Evolutionary conservation across 179 eudicot species (phyloP).

Genomic region (Heliamphora pulchella): DNA sequence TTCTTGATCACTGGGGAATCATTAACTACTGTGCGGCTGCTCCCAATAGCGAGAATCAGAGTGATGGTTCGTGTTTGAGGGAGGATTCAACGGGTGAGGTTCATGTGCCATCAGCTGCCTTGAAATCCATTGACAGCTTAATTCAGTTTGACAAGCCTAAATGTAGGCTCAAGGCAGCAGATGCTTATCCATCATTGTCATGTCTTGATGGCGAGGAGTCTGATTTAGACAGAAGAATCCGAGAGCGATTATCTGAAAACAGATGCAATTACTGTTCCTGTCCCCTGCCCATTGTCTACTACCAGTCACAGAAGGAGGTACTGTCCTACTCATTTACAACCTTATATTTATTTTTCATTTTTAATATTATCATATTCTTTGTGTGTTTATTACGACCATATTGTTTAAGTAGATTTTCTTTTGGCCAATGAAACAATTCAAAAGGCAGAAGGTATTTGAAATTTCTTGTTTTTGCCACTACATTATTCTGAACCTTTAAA

Average conservation of each 20-base stretch:
- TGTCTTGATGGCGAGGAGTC: slow-evolving; percentile 33
- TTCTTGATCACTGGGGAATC: slow-evolving; percentile 93
- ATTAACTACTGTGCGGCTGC: slow-evolving; percentile 63
- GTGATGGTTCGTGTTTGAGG: slow-evolving; percentile 42
- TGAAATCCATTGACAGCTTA: slow-evolving; percentile 86
- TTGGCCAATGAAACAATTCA: neutral
- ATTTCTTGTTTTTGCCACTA: neutral
- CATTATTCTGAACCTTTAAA: neutral
- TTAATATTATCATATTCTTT: neutral
- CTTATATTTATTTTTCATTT: neutral
- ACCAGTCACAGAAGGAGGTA: slow-evolving; percentile 90
- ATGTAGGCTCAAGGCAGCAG: slow-evolving; percentile 54
- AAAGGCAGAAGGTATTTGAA: neutral
- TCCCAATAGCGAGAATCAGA: slow-evolving; percentile 35
- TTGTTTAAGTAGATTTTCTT: neutral
- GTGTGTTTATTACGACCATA: neutral
- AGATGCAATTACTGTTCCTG: slow-evolving; percentile 62
- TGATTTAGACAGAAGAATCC: slow-evolving; percentile 63
- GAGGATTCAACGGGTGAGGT: slow-evolving; percentile 79
- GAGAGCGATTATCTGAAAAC: slow-evolving; percentile 67
- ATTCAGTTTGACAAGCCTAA: slow-evolving; percentile 83
- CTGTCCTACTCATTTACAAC: neutral
- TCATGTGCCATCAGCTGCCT: slow-evolving; percentile 67
- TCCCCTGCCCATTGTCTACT: slow-evolving; percentile 44
- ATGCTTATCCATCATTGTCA: slow-evolving; percentile 46